Evolutionary conservation across 2,329 filamentous ascomycete genomes (phyloP).

Genomic region (Colletotrichum trifolii): DNA sequence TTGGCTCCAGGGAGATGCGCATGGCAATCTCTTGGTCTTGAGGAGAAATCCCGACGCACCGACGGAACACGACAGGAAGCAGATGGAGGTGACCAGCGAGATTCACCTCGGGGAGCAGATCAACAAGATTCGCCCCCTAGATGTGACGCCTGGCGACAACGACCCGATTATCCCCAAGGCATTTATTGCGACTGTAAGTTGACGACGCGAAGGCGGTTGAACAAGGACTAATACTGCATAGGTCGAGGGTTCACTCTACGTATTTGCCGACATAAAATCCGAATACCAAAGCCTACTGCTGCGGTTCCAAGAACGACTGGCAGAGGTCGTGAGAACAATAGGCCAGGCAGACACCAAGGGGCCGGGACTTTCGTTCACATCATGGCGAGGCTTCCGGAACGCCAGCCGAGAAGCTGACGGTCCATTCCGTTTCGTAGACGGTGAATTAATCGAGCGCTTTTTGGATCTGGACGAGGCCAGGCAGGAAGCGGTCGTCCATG

Average conservation of each 20-base stretch:
- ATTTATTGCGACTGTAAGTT: constrained; percentile 86
- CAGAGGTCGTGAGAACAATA: constrained; percentile 72
- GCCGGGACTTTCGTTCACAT: constrained; percentile 64
- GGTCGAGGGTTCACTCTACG: constrained; percentile 91
- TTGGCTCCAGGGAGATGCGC: constrained; percentile 86
- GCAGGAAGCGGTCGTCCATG: constrained; percentile 65
- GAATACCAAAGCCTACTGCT: constrained; percentile 83
- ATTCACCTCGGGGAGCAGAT: constrained; percentile 92
- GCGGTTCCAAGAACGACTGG: constrained; percentile 79
- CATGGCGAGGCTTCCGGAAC: constrained; percentile 86
- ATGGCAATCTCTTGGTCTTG: constrained; percentile 89
- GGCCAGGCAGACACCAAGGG: constrained; percentile 69
- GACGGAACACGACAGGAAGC: constrained; percentile 76
- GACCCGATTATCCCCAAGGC: constrained; percentile 82
- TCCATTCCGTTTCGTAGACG: constrained; percentile 90
- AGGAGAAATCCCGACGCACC: constrained; percentile 77
- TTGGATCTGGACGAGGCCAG: constrained; percentile 73
- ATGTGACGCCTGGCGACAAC: constrained; percentile 71
- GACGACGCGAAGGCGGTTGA: background rate
- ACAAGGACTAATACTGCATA: constrained; percentile 49
- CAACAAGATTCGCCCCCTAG: constrained; percentile 83
- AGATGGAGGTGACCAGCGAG: constrained; percentile 81
- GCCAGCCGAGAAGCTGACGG: constrained; percentile 76
- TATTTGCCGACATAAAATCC: constrained; percentile 83
- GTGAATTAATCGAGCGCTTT: constrained; percentile 89